phyloP scores from a whole-genome alignment of 371 early-diverging fungal genomes.

The Smittium culicis region DNA sequence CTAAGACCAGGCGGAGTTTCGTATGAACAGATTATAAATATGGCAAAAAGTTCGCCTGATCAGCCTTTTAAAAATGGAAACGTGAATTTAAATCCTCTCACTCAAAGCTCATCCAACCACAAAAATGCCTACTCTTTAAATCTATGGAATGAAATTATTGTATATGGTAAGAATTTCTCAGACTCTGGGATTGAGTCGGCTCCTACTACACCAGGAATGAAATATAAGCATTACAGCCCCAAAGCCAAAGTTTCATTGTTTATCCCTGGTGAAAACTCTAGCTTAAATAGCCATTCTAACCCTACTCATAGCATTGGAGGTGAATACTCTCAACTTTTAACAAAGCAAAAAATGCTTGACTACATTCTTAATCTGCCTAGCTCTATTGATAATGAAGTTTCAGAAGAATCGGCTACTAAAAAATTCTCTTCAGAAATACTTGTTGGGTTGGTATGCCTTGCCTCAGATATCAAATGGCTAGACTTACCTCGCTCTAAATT shows the following conservation, averaged over 20 bases:
- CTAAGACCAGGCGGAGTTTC: conserved; percentile 98
- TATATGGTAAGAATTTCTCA: conserved; percentile 65
- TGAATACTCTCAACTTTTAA: neutral
- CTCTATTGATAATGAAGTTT: neutral
- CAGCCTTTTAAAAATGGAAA: neutral
- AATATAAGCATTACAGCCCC: conserved; percentile 98
- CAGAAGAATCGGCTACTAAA: neutral
- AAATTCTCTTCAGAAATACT: neutral
- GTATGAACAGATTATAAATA: conserved; percentile 46
- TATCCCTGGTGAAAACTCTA: conserved; percentile 21
- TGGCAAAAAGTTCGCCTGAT: neutral
- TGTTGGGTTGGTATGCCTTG: neutral
- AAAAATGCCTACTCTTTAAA: neutral
- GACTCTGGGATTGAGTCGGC: conserved; percentile 49
- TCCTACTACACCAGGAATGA: conserved; percentile 97
- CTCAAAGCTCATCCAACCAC: conserved; percentile 26
- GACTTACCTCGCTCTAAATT: neutral
- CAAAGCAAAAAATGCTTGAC: neutral
- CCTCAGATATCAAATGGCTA: neutral
- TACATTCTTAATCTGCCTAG: neutral
- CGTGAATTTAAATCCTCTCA: neutral
- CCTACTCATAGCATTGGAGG: neutral
- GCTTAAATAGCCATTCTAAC: too few relatives aligned
- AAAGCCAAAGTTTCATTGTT: conserved; percentile 70
- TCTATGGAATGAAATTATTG: conserved; percentile 43